These are phyloP conservation scores for Trichomonas gallinae DNA, from an alignment of 208 protist species.

Conservation along the genomic window DNA sequence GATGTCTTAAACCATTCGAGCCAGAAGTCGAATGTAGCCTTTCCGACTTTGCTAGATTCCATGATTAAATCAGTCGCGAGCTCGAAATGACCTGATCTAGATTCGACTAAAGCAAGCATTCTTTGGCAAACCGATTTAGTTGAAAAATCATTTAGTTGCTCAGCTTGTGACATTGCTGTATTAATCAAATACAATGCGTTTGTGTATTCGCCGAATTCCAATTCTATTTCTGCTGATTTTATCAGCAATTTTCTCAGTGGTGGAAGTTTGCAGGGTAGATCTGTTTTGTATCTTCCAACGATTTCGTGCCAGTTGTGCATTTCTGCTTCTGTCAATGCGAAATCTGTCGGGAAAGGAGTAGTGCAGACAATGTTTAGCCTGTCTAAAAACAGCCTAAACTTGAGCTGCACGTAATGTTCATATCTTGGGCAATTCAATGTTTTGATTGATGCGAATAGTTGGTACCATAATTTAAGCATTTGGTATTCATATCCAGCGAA, in stretches of 20 bases:
- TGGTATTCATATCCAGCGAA: not conserved
- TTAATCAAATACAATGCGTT: not conserved
- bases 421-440: not conserved
- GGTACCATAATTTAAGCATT: not conserved
- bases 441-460: not conserved
- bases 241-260: not conserved
- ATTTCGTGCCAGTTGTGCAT: not conserved
- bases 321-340: not conserved
- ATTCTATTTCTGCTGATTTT: not conserved
- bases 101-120: not conserved
- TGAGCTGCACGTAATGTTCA: not conserved
- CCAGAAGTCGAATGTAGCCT: not conserved
- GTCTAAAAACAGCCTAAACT: not conserved
- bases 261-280: not conserved
- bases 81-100: not conserved
- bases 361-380: not conserved
- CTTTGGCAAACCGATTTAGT: not conserved
- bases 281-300: conserved; percentile 2
- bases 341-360: not conserved
- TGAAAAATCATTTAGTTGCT: not conserved
- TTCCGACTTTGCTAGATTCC: not conserved
- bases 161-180: not conserved
- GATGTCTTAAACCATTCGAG: not conserved
- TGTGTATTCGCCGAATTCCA: not conserved
- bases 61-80: not conserved